Percentiles rank a stretch among this genome's conserved stretches.
These are phyloP conservation scores for Fraxinus ornus DNA, from an alignment of 305 asterid genomes.

Conservation along the genomic window DNA sequence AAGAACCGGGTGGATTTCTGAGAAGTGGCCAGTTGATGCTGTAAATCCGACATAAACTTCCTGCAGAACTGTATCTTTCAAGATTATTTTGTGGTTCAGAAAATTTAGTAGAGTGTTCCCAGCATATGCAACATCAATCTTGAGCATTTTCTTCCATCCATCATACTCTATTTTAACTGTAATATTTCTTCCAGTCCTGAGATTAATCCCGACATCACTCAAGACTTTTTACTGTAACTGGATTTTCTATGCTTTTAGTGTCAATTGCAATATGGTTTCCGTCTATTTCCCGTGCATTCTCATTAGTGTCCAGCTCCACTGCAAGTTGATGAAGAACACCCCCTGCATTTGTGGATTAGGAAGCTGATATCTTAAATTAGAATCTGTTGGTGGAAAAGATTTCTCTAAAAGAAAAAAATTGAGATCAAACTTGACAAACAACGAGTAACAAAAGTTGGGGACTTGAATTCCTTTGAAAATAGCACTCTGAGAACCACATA, in stretches of 20 bases:
- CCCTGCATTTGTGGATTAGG: constrained; percentile 30
- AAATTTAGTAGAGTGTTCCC: constrained; percentile 32
- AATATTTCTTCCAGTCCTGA: constrained; percentile 50
- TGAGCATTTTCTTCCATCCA: constrained; percentile 48
- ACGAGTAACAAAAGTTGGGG: background rate
- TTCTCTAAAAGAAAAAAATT: background rate
- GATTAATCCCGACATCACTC: constrained; percentile 38
- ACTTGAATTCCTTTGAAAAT: background rate
- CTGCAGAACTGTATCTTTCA: constrained; percentile 47
- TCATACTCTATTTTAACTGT: constrained; percentile 44
- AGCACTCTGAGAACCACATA: background rate
- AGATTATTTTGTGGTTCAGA: constrained; percentile 39
- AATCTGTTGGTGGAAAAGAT: background rate
- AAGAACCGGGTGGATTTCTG: constrained; percentile 52
- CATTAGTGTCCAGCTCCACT: constrained; percentile 55
- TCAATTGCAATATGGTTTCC: constrained; percentile 54
- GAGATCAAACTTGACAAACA: background rate
- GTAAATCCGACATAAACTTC: constrained; percentile 55
- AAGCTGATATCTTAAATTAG: background rate
- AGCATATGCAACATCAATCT: constrained; percentile 36
- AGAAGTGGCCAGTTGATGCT: constrained; percentile 49
- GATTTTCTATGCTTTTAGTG: constrained; percentile 43
- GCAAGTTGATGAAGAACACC: constrained; percentile 47
- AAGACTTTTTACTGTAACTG: constrained; percentile 51
- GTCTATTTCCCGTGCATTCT: constrained; percentile 51